A percentile compares a stretch with the other conserved stretches of the same genome.
Evolutionary conservation across 352 stramenopile genomes (phyloP).

Genomic region (Phytophthora quininea): DNA sequence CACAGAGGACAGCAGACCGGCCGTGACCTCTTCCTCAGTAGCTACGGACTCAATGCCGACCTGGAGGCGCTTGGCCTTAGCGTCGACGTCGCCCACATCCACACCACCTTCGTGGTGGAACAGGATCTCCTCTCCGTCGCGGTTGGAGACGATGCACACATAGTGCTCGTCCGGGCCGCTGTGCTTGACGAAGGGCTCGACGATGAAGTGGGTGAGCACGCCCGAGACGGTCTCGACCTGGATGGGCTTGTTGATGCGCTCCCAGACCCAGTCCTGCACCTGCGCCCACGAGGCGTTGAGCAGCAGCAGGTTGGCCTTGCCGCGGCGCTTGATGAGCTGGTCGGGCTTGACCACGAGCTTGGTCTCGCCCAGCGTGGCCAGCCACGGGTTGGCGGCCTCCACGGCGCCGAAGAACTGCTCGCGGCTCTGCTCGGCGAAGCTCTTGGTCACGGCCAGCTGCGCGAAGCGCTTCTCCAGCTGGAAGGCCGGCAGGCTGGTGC

Average conservation of each 20-base stretch:
- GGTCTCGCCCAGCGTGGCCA: conserved; percentile 62
- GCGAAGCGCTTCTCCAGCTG: conserved; percentile 78
- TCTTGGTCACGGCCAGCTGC: conserved; percentile 65
- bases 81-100: conserved; percentile 95
- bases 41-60: conserved; percentile 78
- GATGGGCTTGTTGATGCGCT: conserved; percentile 93
- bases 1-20: conserved; percentile 81
- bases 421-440: conserved; percentile 37
- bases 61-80: conserved; percentile 92
- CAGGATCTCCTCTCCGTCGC: conserved; percentile 95
- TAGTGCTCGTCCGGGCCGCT: conserved; percentile 95
- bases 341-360: conserved; percentile 98
- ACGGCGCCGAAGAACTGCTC: conserved; percentile 76
- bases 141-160: conserved; percentile 95
- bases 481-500: conserved; percentile 76
- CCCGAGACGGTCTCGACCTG: conserved; percentile 92
- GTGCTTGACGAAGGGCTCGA: conserved; percentile 97
- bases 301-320: conserved; percentile 95
- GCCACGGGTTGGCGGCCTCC: conserved; percentile 84
- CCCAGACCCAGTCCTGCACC: conserved; percentile 94
- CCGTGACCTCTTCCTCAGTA: conserved; percentile 77
- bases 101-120: conserved; percentile 97
- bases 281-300: conserved; percentile 94
- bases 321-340: conserved; percentile 97
- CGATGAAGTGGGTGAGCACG: conserved; percentile 96